phyloP scores from a whole-genome alignment of 176 grass and related monocot species.

The Carex parvula region DNA sequence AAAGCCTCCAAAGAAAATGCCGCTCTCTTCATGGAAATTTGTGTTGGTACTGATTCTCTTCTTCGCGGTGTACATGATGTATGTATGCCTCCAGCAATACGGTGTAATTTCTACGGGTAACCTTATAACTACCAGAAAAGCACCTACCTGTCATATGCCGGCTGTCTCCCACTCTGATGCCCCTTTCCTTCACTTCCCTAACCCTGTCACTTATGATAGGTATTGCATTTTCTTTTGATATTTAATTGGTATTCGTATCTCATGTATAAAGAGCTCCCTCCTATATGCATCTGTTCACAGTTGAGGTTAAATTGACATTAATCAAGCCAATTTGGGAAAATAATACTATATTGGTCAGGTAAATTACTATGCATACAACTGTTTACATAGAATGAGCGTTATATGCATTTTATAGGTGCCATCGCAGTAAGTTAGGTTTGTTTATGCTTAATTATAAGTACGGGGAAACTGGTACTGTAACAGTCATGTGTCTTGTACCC shows the following conservation, averaged over 20 bases:
- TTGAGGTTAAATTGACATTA: background rate
- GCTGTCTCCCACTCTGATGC: slow-evolving; percentile 42
- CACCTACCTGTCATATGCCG: slow-evolving; percentile 39
- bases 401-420: background rate
- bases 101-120: slow-evolving; percentile 54
- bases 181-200: slow-evolving; percentile 67
- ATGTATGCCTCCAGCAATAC: slow-evolving; percentile 65
- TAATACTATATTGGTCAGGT: background rate
- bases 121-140: slow-evolving; percentile 49
- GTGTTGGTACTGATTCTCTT: slow-evolving; percentile 59
- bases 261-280: background rate
- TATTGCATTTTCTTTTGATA: slow-evolving; percentile 26
- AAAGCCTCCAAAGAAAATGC: slow-evolving; percentile 63
- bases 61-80: slow-evolving; percentile 67
- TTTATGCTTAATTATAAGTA: background rate
- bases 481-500: background rate
- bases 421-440: background rate
- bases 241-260: background rate
- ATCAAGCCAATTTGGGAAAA: background rate
- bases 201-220: slow-evolving; percentile 73
- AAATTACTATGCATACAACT: background rate
- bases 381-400: background rate
- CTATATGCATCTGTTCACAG: background rate
- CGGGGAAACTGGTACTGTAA: background rate
- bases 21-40: slow-evolving; percentile 52